phyloP scores from a whole-genome alignment of 2,329 filamentous ascomycete species.

The Fusarium sp. region DNA sequence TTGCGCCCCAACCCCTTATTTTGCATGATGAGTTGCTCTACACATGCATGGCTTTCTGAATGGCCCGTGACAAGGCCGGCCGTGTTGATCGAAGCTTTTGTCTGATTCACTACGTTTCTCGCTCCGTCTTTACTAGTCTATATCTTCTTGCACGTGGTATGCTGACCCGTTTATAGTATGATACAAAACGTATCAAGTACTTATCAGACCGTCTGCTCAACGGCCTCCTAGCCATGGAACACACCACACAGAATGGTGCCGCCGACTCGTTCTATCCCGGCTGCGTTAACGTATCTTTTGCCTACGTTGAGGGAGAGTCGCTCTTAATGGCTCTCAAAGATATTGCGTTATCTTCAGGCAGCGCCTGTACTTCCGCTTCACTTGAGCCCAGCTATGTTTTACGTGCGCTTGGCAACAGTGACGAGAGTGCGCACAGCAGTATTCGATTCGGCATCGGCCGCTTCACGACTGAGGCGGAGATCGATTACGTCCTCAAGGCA shows the following conservation, averaged over 20 bases:
- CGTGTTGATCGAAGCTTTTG: conserved; percentile 73
- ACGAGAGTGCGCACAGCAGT: conserved; percentile 97
- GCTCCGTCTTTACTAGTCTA: background rate
- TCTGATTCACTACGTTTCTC: conserved; percentile 59
- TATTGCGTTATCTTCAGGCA: conserved; percentile 95
- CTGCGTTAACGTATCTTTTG: conserved; percentile 98
- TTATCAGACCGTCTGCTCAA: conserved; percentile 86
- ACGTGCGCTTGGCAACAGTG: conserved; percentile 91
- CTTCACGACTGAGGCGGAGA: conserved; percentile 94
- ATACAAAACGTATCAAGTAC: conserved; percentile 81
- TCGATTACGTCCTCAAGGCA: conserved; percentile 96
- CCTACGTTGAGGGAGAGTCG: conserved; percentile 97
- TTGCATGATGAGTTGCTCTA: conserved; percentile 79
- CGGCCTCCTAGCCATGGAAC: conserved; percentile 87
- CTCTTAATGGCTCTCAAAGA: conserved; percentile 98
- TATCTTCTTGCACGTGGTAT: conserved; percentile 19
- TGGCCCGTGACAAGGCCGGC: conserved; percentile 67
- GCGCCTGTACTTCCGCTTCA: conserved; percentile 95
- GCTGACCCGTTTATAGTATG: conserved; percentile 72
- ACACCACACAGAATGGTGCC: conserved; percentile 91
- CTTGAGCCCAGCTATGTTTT: conserved; percentile 97
- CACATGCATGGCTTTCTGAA: conserved; percentile 94
- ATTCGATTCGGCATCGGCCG: conserved; percentile 97
- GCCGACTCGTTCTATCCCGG: conserved; percentile 87
- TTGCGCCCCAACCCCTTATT: conserved; percentile 34